A percentile compares a stretch with the other conserved stretches of the same genome.
phyloP scores from a whole-genome alignment of 2,329 filamentous ascomycete genomes.

The Sporothrix curviconia region DNA sequence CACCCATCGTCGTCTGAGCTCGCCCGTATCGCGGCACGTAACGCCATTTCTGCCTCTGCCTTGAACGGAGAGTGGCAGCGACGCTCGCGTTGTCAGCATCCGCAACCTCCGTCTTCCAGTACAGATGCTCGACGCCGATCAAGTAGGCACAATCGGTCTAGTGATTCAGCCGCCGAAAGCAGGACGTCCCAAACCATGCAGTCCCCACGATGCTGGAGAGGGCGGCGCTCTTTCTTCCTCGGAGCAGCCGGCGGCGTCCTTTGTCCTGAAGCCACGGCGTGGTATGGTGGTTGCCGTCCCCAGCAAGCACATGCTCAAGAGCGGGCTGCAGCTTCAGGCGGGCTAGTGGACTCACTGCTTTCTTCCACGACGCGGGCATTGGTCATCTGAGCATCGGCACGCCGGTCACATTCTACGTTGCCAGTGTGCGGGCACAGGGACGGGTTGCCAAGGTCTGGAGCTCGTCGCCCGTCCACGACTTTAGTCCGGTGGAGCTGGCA shows the following conservation, averaged over 20 bases:
- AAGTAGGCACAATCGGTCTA: slow-evolving; percentile 85
- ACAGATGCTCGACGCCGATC: slow-evolving; percentile 64
- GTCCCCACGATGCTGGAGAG: too few species aligned
- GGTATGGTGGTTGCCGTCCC: slow-evolving; percentile 75
- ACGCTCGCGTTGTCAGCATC: slow-evolving; percentile 74
- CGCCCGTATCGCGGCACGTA: slow-evolving; percentile 45
- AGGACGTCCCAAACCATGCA: background rate
- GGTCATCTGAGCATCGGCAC: slow-evolving; percentile 59
- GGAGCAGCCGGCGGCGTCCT: too few species aligned
- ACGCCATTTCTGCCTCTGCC: slow-evolving; percentile 44
- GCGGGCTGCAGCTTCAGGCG: slow-evolving; percentile 53
- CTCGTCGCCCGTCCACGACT: slow-evolving; percentile 22
- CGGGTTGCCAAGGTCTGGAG: slow-evolving; percentile 44
- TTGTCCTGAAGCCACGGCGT: slow-evolving; percentile 52
- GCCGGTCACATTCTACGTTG: slow-evolving; percentile 75
- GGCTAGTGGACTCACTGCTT: slow-evolving; percentile 64
- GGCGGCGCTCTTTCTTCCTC: slow-evolving; percentile 12
- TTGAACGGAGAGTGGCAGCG: slow-evolving; percentile 68
- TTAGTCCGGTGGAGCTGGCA: background rate
- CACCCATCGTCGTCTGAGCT: slow-evolving; percentile 50
- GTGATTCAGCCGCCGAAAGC: slow-evolving; percentile 42
- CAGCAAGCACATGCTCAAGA: slow-evolving; percentile 50
- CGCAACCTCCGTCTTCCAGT: slow-evolving; percentile 83
- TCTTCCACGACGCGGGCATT: slow-evolving; percentile 59
- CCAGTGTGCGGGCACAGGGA: slow-evolving; percentile 77